Evolutionary conservation across 768 basidiomycete genomes (phyloP).

Genomic region (Rhizopogon salebrosus): DNA sequence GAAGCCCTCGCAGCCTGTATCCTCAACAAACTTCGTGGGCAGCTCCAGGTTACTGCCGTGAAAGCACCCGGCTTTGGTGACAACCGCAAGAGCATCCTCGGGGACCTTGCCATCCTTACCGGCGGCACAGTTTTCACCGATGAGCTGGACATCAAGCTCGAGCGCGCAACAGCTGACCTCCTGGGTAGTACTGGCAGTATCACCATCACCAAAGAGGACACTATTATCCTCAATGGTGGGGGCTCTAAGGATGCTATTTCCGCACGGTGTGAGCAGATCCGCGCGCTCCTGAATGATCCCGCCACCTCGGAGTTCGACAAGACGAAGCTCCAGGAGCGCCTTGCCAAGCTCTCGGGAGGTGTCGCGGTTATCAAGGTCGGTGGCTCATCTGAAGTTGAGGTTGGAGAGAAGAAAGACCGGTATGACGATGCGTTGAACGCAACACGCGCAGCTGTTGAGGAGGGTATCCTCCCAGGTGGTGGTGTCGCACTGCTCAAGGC

Average conservation of each 20-base stretch:
- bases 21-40: conserved; percentile 98
- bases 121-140: conserved; percentile 97
- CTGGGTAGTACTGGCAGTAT: conserved; percentile 89
- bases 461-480: conserved; percentile 96
- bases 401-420: conserved; percentile 98
- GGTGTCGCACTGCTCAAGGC: conserved; percentile 92
- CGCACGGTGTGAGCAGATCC: conserved; percentile 94
- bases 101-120: conserved; percentile 94
- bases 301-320: conserved; percentile 92
- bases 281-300: conserved; percentile 71
- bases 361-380: conserved; percentile 99
- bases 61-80: conserved; percentile 99
- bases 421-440: conserved; percentile 97
- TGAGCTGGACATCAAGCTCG: conserved; percentile 95
- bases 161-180: conserved; percentile 81
- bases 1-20: conserved; percentile 97
- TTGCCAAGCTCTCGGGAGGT: conserved; percentile 93
- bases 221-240: conserved; percentile 90
- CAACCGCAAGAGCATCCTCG: conserved; percentile 97
- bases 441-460: conserved; percentile 97
- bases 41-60: conserved; percentile 89
- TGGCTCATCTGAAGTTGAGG: conserved; percentile 90
- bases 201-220: conserved; percentile 97
- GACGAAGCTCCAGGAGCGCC: conserved; percentile 92
- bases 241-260: conserved; percentile 88